Base-by-base conservation (phyloP, 208 protist genomes). In the Trypanosoma conorhini region DNA sequence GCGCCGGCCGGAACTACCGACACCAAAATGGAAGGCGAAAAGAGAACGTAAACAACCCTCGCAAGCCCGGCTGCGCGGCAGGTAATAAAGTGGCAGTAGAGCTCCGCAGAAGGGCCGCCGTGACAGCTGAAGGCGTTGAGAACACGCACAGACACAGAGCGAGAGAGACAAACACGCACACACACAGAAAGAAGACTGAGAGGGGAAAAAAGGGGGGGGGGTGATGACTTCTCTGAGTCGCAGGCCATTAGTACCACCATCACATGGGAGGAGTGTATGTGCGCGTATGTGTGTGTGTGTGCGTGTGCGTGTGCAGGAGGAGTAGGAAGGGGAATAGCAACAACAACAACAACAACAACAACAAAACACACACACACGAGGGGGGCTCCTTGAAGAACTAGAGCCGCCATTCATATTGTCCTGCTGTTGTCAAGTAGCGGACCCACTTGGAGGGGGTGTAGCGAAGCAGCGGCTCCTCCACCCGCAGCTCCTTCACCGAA, bases 381-480 rank as follows among this genome's bases (percentile, higher is more conserved):
- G n/a, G n/a, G n/a, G 46, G 54, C 40, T 52, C 17, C 42, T 46
- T 65, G 42, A 5, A 35, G 31, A 21, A 28, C 89, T 85, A 98
- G 28, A 98, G 88, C 33, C 98, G 84, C 72, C 92, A 95, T 75
- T 99, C 93, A 75, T 99, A 99, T 30, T 95, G 85, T n/a, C 98
- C 99, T 48, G 94, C 91, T 76, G 96, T 92, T 31, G 98, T 98
- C 50, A 98, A 87, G 85, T 99, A 99, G 22, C 98, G 95, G 46
- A 99, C 98, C 98, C 98, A 99, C 69, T 99, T 99, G 62, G 98
- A 86, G 5, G 98, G 80, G 28, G 85, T 78, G 82, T 99, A 99
- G 35, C 72, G 33, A 8, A 91, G 65, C 56, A 82, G 64, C 15
- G 87, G 79, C 65, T 96, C 91, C 26, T 82, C 48, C 19, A 97